Evolutionary conservation across 1,139 yeast genomes (phyloP).

Genomic region (Lipomyces yarrowii): DNA sequence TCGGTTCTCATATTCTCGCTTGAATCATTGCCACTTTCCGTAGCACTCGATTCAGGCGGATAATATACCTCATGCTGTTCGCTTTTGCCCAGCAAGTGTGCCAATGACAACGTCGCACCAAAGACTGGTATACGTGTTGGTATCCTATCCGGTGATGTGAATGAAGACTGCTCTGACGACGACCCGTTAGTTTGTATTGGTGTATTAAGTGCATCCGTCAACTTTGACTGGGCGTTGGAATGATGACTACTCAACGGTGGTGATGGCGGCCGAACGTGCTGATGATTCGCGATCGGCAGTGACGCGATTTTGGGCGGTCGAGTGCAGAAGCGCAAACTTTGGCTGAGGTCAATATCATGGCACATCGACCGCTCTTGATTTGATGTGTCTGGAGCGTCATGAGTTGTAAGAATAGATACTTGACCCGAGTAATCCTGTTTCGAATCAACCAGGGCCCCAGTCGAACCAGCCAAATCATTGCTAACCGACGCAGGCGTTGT

Average conservation of each 20-base stretch:
- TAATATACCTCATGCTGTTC: neutral
- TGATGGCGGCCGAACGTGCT: neutral
- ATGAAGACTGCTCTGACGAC: slow-evolving; percentile 5
- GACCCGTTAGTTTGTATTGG: neutral
- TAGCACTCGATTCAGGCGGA: neutral
- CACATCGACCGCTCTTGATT: neutral
- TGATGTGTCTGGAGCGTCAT: neutral
- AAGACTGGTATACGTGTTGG: slow-evolving; percentile 14
- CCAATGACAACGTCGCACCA: slow-evolving; percentile 6
- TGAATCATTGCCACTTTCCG: neutral
- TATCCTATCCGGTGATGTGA: slow-evolving; percentile 14
- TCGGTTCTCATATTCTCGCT: neutral
- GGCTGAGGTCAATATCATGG: neutral
- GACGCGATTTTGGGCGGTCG: slow-evolving; percentile 6
- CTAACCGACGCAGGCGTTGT: neutral
- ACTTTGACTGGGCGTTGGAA: neutral
- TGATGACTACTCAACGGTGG: neutral
- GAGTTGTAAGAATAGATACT: neutral
- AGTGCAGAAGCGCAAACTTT: slow-evolving; percentile 6
- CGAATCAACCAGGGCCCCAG: neutral
- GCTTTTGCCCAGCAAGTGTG: slow-evolving; percentile 1
- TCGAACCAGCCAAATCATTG: neutral
- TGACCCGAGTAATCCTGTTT: neutral
- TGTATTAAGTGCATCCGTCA: neutral
- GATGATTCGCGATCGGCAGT: neutral